A percentile compares a stretch with the other conserved stretches of the same genome.
These are phyloP conservation scores for Gossypium laxum DNA, from an alignment of 441 rosid species.

Conservation along the genomic window DNA sequence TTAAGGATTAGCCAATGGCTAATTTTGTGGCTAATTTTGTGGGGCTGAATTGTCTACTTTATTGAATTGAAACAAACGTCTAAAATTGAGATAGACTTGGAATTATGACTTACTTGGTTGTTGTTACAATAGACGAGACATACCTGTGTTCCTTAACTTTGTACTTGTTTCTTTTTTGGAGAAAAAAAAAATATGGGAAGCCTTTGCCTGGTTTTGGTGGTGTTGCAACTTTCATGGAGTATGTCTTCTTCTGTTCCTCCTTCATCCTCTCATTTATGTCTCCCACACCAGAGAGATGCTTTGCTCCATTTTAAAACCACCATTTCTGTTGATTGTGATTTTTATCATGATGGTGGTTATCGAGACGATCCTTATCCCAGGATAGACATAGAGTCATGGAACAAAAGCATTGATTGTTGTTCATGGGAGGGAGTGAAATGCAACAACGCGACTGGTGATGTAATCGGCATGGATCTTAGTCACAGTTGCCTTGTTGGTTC, in stretches of 20 bases:
- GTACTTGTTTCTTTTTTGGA: background rate
- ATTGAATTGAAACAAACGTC: too few species aligned
- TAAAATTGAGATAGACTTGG: too few species aligned
- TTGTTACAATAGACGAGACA: too few species aligned
- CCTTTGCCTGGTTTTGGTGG: background rate
- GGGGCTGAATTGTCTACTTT: too few species aligned
- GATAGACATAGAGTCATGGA: background rate
- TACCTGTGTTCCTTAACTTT: background rate
- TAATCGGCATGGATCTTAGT: too few species aligned
- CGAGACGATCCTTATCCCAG: background rate
- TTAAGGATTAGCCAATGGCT: too few species aligned
- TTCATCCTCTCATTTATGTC: background rate
- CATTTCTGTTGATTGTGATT: background rate
- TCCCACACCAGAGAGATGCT: background rate
- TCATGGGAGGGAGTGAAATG: background rate
- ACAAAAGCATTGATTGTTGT: background rate
- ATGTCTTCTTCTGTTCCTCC: background rate
- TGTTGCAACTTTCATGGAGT: background rate
- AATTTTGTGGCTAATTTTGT: too few species aligned
- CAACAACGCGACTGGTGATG: background rate
- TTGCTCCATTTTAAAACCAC: slow-evolving; percentile 2
- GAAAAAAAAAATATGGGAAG: background rate
- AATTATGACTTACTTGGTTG: too few species aligned
- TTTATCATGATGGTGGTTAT: background rate
- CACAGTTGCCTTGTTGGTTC: too few species aligned